These are phyloP conservation scores for Chlamydomonas reinhardtii DNA, from an alignment of 163 green algal species.

Conservation along the genomic window DNA sequence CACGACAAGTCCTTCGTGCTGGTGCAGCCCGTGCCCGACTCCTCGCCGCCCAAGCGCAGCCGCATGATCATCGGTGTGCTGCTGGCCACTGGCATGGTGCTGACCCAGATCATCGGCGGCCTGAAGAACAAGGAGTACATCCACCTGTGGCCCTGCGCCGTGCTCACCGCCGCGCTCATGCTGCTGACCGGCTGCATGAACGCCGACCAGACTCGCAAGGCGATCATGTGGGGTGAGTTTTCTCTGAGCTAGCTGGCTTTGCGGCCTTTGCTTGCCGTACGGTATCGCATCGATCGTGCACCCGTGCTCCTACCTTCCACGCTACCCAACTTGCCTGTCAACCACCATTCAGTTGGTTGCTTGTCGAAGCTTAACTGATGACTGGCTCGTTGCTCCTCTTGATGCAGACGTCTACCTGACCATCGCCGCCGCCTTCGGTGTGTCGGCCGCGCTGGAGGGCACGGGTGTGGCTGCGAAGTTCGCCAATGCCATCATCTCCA, in stretches of 20 bases:
- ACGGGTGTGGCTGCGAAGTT: conserved; percentile 70
- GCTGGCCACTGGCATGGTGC: conserved; percentile 30
- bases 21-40: conserved; percentile 50
- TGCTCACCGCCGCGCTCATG: conserved; percentile 66
- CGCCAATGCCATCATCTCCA: conserved; percentile 67
- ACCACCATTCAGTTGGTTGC: too few relatives aligned
- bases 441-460: conserved; percentile 72
- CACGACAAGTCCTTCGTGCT: conserved; percentile 76
- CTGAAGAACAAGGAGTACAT: conserved; percentile 54
- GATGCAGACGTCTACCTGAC: conserved; percentile 64
- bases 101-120: conserved; percentile 52
- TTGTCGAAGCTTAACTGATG: too few relatives aligned
- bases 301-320: too few relatives aligned
- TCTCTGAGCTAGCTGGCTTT: too few relatives aligned
- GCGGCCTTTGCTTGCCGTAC: too few relatives aligned
- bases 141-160: conserved; percentile 61
- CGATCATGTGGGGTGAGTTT: conserved; percentile 56
- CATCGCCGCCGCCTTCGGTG: conserved; percentile 76
- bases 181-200: conserved; percentile 78
- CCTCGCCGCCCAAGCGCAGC: conserved; percentile 38
- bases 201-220: conserved; percentile 68
- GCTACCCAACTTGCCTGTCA: too few relatives aligned
- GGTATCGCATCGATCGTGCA: too few relatives aligned
- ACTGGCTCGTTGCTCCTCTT: too few relatives aligned
- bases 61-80: conserved; percentile 28